phyloP scores from a whole-genome alignment of 2,329 filamentous ascomycete genomes.

The Pochonia chlamydosporia region DNA sequence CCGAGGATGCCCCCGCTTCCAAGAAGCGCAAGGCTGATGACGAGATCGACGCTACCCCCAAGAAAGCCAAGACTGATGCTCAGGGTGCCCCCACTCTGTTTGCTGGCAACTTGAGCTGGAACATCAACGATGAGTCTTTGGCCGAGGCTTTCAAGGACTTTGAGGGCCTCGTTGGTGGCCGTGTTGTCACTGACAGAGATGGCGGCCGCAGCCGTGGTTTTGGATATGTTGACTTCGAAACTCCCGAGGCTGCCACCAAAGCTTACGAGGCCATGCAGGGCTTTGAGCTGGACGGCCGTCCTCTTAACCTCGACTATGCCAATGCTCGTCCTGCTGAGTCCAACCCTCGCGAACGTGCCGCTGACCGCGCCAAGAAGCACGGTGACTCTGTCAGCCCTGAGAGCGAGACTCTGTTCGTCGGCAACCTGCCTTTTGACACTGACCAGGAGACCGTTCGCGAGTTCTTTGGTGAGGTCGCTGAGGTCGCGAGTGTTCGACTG shows the following conservation, averaged over 20 bases:
- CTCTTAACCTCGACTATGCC: constrained; percentile 74
- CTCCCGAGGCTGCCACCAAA: constrained; percentile 59
- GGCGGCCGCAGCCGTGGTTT: constrained; percentile 84
- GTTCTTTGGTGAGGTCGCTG: constrained; percentile 66
- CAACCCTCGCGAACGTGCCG: constrained; percentile 49
- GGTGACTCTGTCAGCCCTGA: constrained; percentile 76
- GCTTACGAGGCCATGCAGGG: constrained; percentile 72
- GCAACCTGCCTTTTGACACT: constrained; percentile 82
- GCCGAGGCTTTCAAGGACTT: constrained; percentile 75
- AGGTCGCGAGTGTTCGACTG: constrained; percentile 74
- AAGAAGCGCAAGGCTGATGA: constrained; percentile 47
- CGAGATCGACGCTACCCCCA: constrained; percentile 44
- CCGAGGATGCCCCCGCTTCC: constrained; percentile 32
- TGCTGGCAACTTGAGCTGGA: constrained; percentile 87
- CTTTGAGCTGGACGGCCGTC: constrained; percentile 66
- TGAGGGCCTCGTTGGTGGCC: constrained; percentile 64
- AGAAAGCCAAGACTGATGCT: constrained; percentile 61
- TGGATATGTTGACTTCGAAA: constrained; percentile 84
- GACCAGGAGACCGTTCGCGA: constrained; percentile 69
- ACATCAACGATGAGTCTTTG: constrained; percentile 78
- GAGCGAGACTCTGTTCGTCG: constrained; percentile 84
- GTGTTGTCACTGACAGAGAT: constrained; percentile 78
- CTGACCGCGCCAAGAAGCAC: constrained; percentile 61
- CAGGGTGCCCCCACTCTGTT: constrained; percentile 62
- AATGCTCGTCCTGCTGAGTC: constrained; percentile 55